Evolutionary conservation across 78 protist genomes (phyloP).

Genomic region (Planoprotostelium fungivorum): DNA sequence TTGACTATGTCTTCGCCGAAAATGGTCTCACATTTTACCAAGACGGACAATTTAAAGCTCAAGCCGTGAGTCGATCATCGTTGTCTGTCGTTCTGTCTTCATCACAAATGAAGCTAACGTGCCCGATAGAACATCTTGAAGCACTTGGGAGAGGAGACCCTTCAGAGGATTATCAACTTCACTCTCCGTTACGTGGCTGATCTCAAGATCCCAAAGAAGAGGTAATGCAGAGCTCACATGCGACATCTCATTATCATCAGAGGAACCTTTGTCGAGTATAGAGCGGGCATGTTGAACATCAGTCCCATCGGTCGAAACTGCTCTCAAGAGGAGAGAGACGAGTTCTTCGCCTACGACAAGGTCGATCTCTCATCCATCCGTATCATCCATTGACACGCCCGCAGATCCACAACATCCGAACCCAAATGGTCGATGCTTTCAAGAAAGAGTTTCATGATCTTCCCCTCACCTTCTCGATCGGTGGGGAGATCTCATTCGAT

Average conservation of each 20-base stretch:
- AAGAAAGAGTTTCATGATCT: conserved; percentile 66
- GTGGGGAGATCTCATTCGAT: conserved; percentile 98
- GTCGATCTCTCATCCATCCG: conserved; percentile 8
- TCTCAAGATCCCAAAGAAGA: conserved; percentile 82
- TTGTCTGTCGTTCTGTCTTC: neutral
- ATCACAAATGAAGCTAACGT: neutral
- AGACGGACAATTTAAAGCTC: conserved; percentile 59
- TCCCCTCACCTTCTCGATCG: conserved; percentile 87
- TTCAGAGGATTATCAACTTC: conserved; percentile 75
- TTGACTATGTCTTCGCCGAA: conserved; percentile 92
- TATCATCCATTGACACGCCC: neutral
- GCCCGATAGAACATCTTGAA: conserved; percentile 32
- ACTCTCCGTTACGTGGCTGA: conserved; percentile 77
- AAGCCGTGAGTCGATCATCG: conserved; percentile 7
- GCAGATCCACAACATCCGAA: conserved; percentile 78
- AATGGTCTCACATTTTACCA: conserved; percentile 95
- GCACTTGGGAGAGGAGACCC: conserved; percentile 82
- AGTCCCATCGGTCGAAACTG: conserved; percentile 99
- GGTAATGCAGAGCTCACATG: conserved; percentile 1
- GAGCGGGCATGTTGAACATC: conserved; percentile 98
- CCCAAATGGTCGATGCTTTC: conserved; percentile 68
- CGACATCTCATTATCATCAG: conserved; percentile 40
- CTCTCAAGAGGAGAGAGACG: conserved; percentile 90
- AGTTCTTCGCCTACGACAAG: conserved; percentile 83
- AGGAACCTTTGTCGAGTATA: conserved; percentile 96